A percentile compares a stretch with the other conserved stretches of the same genome.
phyloP scores from a whole-genome alignment of 176 grass and related monocot species.

The Rhynchospora tenuis region DNA sequence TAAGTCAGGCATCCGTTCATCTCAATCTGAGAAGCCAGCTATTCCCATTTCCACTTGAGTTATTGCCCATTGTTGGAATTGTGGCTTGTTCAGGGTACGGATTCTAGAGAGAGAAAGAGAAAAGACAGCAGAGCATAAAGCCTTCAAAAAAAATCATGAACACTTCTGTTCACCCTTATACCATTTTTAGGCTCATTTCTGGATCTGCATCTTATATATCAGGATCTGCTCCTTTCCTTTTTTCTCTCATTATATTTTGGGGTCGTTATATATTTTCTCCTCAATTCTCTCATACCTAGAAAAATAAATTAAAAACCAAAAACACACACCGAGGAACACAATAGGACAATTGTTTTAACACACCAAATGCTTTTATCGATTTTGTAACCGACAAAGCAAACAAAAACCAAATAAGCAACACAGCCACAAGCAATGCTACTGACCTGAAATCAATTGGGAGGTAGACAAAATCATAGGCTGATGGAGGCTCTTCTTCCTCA shows the following conservation, averaged over 20 bases:
- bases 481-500: conserved; percentile 52
- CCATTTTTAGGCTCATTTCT: conserved; percentile 33
- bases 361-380: conserved; percentile 15
- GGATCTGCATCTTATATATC: conserved; percentile 23
- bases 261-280: conserved; percentile 23
- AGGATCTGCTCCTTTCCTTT: conserved; percentile 27
- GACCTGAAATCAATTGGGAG: conserved; percentile 99
- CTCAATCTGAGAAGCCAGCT: conserved; percentile 21
- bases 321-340: not conserved
- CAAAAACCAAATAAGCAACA: not conserved
- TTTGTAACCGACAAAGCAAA: conserved; percentile 2
- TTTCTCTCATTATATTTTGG: conserved; percentile 17
- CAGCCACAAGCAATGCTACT: conserved; percentile 28
- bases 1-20: conserved; percentile 25
- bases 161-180: conserved; percentile 1
- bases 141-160: conserved; percentile 9
- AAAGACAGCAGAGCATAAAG: not conserved
- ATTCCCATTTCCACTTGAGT: conserved; percentile 30
- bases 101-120: conserved; percentile 14
- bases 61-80: conserved; percentile 32
- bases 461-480: conserved; percentile 95
- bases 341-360: not conserved
- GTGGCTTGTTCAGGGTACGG: conserved; percentile 31
- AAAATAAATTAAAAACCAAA: not conserved
- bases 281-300: conserved; percentile 12